phyloP scores from a whole-genome alignment of 306 rosid species.

The Vigna reflexopilosa region DNA sequence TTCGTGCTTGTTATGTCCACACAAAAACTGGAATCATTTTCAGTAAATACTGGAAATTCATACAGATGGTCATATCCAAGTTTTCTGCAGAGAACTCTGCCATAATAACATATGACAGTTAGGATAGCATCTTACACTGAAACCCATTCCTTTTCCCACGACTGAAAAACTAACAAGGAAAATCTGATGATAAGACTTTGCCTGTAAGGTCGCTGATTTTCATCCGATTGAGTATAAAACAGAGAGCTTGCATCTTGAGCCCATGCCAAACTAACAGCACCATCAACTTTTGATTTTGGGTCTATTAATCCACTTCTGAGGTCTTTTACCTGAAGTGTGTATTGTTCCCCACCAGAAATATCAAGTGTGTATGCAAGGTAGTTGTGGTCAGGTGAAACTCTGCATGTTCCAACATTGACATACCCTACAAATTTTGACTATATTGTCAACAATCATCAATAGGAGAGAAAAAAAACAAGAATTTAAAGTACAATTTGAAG shows the following conservation, averaged over 20 bases:
- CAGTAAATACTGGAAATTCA: slow-evolving; percentile 66
- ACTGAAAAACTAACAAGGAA: not conserved
- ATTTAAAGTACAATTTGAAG: slow-evolving; percentile 15
- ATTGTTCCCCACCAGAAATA: slow-evolving; percentile 73
- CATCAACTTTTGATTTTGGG: slow-evolving; percentile 56
- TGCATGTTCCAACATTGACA: slow-evolving; percentile 91
- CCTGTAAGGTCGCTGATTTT: slow-evolving; percentile 95
- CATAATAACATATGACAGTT: slow-evolving; percentile 38
- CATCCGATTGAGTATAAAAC: slow-evolving; percentile 81
- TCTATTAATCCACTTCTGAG: slow-evolving; percentile 66
- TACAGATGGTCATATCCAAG: slow-evolving; percentile 55
- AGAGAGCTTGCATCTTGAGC: slow-evolving; percentile 69
- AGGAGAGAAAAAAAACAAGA: not conserved
- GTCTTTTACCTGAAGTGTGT: slow-evolving; percentile 84
- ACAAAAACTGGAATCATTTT: slow-evolving; percentile 81
- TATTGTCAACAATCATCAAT: slow-evolving; percentile 19
- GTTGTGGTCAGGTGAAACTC: slow-evolving; percentile 86
- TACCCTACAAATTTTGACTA: slow-evolving; percentile 66
- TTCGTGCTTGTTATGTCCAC: slow-evolving; percentile 94
- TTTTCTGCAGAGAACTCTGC: slow-evolving; percentile 80
- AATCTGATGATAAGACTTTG: slow-evolving; percentile 38
- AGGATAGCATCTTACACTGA: slow-evolving; percentile 28
- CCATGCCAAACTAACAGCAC: slow-evolving; percentile 93
- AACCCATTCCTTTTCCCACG: slow-evolving; percentile 4
- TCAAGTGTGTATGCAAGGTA: slow-evolving; percentile 87